Percentiles rank a stretch among this genome's conserved stretches.
phyloP scores from a whole-genome alignment of 495 filamentous ascomycete genomes.

The Annulohypoxylon nitens region DNA sequence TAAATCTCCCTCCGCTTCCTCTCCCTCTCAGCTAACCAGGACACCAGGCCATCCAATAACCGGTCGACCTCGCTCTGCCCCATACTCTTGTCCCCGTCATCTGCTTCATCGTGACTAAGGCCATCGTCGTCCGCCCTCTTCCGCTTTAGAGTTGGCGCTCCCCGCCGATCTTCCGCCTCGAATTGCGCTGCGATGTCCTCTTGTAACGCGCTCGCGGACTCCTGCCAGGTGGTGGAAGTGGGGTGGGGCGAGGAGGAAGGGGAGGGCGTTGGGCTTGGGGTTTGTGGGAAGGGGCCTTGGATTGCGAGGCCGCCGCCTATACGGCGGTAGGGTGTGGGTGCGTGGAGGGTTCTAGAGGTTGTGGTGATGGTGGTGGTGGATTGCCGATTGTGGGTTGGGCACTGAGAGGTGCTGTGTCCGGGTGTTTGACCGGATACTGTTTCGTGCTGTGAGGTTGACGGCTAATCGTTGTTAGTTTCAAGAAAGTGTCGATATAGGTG shows the following conservation, averaged over 20 bases:
- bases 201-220: constrained; percentile 20
- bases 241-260: neutral
- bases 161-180: neutral
- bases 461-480: too few relatives aligned
- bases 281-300: neutral
- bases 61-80: neutral
- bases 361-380: neutral
- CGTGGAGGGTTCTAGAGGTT: neutral
- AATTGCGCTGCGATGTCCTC: neutral
- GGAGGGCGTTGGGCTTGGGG: neutral
- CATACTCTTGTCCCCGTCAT: neutral
- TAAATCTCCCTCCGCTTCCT: neutral
- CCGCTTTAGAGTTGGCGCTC: neutral
- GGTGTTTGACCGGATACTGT: too few relatives aligned
- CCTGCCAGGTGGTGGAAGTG: neutral
- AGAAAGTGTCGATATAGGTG: neutral
- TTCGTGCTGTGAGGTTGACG: neutral
- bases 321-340: neutral
- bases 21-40: constrained; percentile 10
- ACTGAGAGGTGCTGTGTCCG: too few relatives aligned
- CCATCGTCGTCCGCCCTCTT: neutral
- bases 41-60: neutral
- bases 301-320: neutral
- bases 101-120: neutral
- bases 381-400: neutral